Base-by-base conservation (phyloP, 1,139 yeast species). In the Pichia sp. region DNA sequence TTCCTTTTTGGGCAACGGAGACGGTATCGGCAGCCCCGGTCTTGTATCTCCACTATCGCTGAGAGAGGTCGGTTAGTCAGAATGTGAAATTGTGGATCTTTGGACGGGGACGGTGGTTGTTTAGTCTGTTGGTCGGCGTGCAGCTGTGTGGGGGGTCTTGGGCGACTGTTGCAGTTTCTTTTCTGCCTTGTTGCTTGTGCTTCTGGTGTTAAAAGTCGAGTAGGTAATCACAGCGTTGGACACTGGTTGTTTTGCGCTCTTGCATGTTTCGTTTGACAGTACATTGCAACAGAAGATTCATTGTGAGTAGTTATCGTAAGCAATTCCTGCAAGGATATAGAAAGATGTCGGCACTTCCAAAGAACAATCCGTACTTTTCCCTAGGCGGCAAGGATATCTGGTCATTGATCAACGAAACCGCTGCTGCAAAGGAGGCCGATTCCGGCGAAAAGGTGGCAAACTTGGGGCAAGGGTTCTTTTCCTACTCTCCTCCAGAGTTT, bases 381-480 rank as follows among this genome's bases (percentile, higher is more conserved):
- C 76, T 79, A 43, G 81, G 81, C 11, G 80, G 80, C 58, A 89
- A 90, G 69, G 99, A 93, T 68, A 90, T 93, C 47, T 93, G 99
- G 99, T 79, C 95, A 11, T 75, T 93, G 61, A 88, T 95, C 71
- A 93, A 93, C 67, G 98, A 92, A 66, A 86, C 97, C 1, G 98
- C 98, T 0, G 96, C 96, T 3, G 80, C 81, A 5, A 89, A 95
- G 13, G 72, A 73, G 36, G 72, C 71, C 47, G 81, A 80, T 54
- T 73, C 82, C 34, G 90, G 90, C 16, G 77, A 85, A 61, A 86
- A 89, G 49, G 82, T 92, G 54, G 85, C 85, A 61, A 93, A 93
- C 65, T 78, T 93, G 58, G 99, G 99, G 42, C 99, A 93, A 70
- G 99, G 99, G 1, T 93, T 93, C 72, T 93, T 93, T 75, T 89